Base-by-base conservation (phyloP, 2,329 filamentous ascomycete genomes). In the Fusarium transvaalense region DNA sequence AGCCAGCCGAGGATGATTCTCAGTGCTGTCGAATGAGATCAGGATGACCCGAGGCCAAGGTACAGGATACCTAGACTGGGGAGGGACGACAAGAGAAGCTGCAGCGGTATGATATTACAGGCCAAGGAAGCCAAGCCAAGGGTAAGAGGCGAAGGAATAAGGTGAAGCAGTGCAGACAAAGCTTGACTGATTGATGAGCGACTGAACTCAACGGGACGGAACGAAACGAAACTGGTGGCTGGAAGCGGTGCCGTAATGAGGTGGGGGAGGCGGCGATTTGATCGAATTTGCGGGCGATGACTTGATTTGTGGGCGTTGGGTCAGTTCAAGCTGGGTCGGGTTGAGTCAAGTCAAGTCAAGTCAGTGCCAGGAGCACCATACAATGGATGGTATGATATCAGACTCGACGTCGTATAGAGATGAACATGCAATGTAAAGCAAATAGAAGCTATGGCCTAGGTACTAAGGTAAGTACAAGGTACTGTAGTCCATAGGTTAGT, bases 161-260 rank as follows among this genome's bases (percentile, higher is more conserved):
- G 21, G 37, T 35, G 54, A 32, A 29, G 37, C 43, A 31, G 56
- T 54, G 52, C 23, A 45, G 47, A 35, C 31, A 56, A 56, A 61
- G 59, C 59, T 62, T 61, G 56, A 58, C 46, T 61, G 39, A 41
- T 41, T 41, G 38, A 42, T 42, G 58, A 56, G 47, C 35, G 47
- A 27, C 39, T 55, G 31, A 46, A 55, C 57, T 38, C 34, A 65
- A 46, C 54, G 34, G 60, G 56, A 48, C 58, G 17, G 46, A 48
- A 66, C 48, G 50, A 68, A 64, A 61, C 63, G 69, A 71, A 69
- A 69, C 64, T 74, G 72, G 71, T 74, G 71, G 71, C 71, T 74
- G 71, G 72, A 69, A 71, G 68, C 56, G 72, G 69, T 74, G 70
- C 72, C 70, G 72, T 71, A 74, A 73, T 68, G 50, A 71, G 72